Evolutionary conservation across 768 basidiomycete species (phyloP).

Genomic region (Tulasnella sp.): DNA sequence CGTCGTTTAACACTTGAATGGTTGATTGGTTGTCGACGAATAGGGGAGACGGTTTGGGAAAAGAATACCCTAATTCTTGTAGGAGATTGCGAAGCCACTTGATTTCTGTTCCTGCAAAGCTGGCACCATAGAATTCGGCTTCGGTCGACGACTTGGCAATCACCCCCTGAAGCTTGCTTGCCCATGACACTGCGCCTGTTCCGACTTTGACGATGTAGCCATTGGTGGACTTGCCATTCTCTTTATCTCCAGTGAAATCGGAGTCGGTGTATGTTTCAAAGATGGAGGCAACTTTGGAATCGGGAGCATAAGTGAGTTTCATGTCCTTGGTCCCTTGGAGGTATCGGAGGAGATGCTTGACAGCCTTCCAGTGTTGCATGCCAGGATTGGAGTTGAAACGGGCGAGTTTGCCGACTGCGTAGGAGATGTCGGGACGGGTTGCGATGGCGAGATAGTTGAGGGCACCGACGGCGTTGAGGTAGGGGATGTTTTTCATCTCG

Average conservation of each 20-base stretch:
- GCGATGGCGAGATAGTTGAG: slow-evolving; percentile 4
- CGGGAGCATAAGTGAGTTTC: neutral
- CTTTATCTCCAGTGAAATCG: slow-evolving; percentile 28
- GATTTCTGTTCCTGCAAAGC: slow-evolving; percentile 25
- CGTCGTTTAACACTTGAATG: neutral
- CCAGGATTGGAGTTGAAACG: slow-evolving; percentile 19
- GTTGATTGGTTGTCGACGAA: slow-evolving; percentile 18
- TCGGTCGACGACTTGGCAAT: slow-evolving; percentile 34
- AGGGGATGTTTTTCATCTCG: slow-evolving; percentile 23
- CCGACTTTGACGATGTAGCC: slow-evolving; percentile 36
- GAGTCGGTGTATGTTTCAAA: slow-evolving; percentile 28
- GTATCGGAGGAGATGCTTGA: slow-evolving; percentile 18
- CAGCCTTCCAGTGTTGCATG: slow-evolving; percentile 8
- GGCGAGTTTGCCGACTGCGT: slow-evolving; percentile 12
- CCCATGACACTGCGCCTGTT: slow-evolving; percentile 36
- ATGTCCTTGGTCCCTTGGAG: slow-evolving; percentile 15
- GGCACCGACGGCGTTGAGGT: slow-evolving; percentile 3
- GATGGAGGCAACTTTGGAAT: neutral
- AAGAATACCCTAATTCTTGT: slow-evolving; percentile 20
- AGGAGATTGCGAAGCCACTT: slow-evolving; percentile 26
- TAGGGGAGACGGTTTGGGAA: slow-evolving; percentile 19
- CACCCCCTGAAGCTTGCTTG: slow-evolving; percentile 33
- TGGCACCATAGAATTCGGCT: slow-evolving; percentile 29
- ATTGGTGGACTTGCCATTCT: slow-evolving; percentile 30
- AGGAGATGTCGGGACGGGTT: slow-evolving; percentile 17